Evolutionary conservation across 805 yeast genomes (phyloP).

Genomic region (Spathaspora arborariae): DNA sequence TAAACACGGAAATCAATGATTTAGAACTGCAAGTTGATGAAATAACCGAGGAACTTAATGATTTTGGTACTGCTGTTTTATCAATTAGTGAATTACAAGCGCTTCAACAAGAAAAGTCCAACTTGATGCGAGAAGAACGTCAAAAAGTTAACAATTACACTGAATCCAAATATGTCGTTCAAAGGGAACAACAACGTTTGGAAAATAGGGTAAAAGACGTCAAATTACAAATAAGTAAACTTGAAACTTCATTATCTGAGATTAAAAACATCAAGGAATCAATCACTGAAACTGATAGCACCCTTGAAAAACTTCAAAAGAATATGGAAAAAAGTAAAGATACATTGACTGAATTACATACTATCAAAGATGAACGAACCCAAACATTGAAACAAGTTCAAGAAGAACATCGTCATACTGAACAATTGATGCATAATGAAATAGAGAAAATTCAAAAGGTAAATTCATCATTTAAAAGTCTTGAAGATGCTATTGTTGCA

Average conservation of each 20-base stretch:
- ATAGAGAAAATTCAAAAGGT: constrained; percentile 7
- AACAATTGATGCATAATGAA: constrained; percentile 3
- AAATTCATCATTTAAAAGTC: constrained; percentile 3
- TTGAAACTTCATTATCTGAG: constrained; percentile 51
- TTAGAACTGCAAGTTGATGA: constrained; percentile 22
- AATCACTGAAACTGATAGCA: constrained; percentile 30
- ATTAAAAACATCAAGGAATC: constrained; percentile 35
- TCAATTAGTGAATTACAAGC: constrained; percentile 47
- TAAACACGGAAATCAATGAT: constrained; percentile 25
- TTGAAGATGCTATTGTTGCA: constrained; percentile 11
- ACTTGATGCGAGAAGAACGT: constrained; percentile 40
- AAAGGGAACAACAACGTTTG: constrained; percentile 41
- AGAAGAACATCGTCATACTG: constrained; percentile 3
- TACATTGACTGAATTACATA: constrained; percentile 12
- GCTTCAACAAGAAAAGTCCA: constrained; percentile 32
- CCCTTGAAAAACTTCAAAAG: constrained; percentile 21
- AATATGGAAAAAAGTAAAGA: constrained; percentile 17
- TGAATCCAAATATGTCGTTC: constrained; percentile 43
- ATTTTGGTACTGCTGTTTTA: constrained; percentile 31
- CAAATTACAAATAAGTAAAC: constrained; percentile 46
- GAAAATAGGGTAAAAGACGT: constrained; percentile 54
- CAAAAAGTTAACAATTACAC: constrained; percentile 19
- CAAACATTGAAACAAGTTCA: constrained; percentile 8
- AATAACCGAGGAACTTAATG: constrained; percentile 31
- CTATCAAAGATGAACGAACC: constrained; percentile 7